Base-by-base conservation (phyloP, 805 yeast species). In the Wickerhamomyces hampshirensis region DNA sequence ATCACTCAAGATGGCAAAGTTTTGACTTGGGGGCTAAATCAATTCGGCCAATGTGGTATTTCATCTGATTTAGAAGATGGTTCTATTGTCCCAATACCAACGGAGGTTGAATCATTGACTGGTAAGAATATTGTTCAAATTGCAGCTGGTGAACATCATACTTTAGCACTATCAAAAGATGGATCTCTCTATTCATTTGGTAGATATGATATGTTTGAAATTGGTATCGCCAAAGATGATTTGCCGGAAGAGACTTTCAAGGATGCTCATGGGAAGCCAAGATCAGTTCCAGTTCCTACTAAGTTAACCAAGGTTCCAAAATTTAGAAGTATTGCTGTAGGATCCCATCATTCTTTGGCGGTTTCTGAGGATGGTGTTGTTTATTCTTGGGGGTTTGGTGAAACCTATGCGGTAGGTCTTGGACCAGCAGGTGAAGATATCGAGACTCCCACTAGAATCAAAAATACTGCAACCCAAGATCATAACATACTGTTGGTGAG, bases 321-420 rank as follows among this genome's bases (percentile, higher is more conserved):
- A 42, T 62, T 77, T 52, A 74, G 71, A 48, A 55, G 60, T 18
- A 68, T 91, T 30, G 82, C 94, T 6, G 77, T 82, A 26, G 98
- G 98, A 2, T 81, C 95, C 1, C 98, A 93, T 52, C 98, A 93
- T 58, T 83, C 94, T 3, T 63, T 93, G 37, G 97, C 96, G 1
- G 71, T 89, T 5, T 77, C 94, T 4, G 73, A 69, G 16, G 87
- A 85, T 50, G 98, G 99, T 11, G 65, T 84, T 34, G 84, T 79
- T 2, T 93, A 78, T 65, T 76, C 97, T 2, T 93, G 99, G 99
- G 99, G 99, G 1, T 93, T 89, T 57, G 97, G 94, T 30, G 98
- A 91, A 48, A 89, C 96, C 1, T 93, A 87, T 61, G 98, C 95
- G 14, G 80, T 91, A 23, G 99, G 99, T 10, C 78, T 88, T 41